A percentile compares a stretch with the other conserved stretches of the same genome.
Evolutionary conservation across 2,329 filamentous ascomycete species (phyloP).

Genomic region (Hypoxylon rubiginosum): DNA sequence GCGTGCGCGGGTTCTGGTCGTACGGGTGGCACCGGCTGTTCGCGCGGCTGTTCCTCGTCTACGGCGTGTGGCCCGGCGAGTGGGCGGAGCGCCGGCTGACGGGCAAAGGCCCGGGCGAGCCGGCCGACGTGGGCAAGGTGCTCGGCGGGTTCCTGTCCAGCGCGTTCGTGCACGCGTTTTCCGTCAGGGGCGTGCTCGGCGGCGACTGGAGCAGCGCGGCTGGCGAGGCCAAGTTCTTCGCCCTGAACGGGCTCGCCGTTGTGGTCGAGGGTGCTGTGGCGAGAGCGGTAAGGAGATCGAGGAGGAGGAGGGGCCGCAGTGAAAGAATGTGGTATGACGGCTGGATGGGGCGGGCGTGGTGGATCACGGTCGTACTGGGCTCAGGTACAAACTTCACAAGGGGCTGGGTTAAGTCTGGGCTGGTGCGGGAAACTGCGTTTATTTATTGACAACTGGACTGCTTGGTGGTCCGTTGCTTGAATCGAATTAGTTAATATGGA

Average conservation of each 20-base stretch:
- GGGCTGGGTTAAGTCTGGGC: constrained; percentile 57
- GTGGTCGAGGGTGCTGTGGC: constrained; percentile 48
- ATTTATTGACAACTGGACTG: background rate
- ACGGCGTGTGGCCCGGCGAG: constrained; percentile 60
- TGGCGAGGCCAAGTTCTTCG: constrained; percentile 53
- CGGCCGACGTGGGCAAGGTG: constrained; percentile 59
- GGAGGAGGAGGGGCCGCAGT: constrained; percentile 35
- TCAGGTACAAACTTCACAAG: constrained; percentile 58
- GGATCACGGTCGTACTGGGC: constrained; percentile 55
- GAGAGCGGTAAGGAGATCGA: constrained; percentile 36
- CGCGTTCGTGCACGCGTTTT: constrained; percentile 58
- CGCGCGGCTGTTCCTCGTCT: constrained; percentile 59
- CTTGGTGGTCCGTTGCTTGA: too few species aligned
- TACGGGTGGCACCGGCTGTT: constrained; percentile 61
- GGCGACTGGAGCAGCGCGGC: constrained; percentile 52
- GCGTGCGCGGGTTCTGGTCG: constrained; percentile 58
- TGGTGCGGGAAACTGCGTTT: constrained; percentile 50
- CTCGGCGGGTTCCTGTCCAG: constrained; percentile 58
- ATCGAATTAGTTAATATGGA: too few species aligned
- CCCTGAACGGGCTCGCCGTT: constrained; percentile 51
- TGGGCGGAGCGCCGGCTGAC: constrained; percentile 57
- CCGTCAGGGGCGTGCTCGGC: constrained; percentile 56
- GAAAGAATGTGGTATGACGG: constrained; percentile 49
- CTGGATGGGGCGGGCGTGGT: constrained; percentile 56
- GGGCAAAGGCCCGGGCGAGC: constrained; percentile 52